Conservation (phyloP, 305 asterid species). For the Ajuga reptans region DNA sequence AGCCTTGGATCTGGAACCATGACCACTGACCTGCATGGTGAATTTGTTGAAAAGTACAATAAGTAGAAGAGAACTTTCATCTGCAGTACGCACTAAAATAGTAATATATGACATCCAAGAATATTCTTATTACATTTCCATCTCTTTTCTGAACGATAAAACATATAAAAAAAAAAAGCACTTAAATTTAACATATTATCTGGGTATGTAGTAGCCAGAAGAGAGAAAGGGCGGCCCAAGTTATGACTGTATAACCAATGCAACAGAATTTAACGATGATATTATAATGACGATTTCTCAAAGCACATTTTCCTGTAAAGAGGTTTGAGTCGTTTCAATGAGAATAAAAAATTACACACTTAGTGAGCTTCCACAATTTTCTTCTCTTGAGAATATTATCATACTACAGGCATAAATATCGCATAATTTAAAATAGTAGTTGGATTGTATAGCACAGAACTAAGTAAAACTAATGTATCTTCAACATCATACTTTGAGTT, state of each 20-base stretch:
- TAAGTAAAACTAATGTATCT: not conserved
- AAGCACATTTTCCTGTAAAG: not conserved
- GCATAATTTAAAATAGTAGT: not conserved
- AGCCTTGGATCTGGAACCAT: constrained; percentile 93
- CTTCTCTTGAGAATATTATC: not conserved
- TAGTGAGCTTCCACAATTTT: not conserved
- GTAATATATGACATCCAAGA: not conserved
- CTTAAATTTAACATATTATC: not conserved
- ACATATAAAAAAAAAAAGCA: not conserved
- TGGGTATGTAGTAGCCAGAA: not conserved
- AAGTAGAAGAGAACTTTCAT: not conserved
- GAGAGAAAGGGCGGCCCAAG: not conserved
- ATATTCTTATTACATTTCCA: not conserved
- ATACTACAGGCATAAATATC: not conserved
- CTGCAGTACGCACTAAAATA: not conserved
- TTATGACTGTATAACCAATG: not conserved
- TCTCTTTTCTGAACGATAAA: not conserved
- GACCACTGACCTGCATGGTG: constrained; percentile 62
- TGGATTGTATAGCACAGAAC: not conserved
- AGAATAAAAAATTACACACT: not conserved
- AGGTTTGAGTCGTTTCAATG: not conserved
- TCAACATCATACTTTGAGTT: constrained; percentile 7
- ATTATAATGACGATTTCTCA: not conserved
- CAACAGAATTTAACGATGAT: not conserved
- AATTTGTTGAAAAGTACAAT: constrained; percentile 1